These are phyloP conservation scores for Hypoxylon sp. DNA, from an alignment of 2,329 filamentous ascomycete genomes.

Conservation along the genomic window DNA sequence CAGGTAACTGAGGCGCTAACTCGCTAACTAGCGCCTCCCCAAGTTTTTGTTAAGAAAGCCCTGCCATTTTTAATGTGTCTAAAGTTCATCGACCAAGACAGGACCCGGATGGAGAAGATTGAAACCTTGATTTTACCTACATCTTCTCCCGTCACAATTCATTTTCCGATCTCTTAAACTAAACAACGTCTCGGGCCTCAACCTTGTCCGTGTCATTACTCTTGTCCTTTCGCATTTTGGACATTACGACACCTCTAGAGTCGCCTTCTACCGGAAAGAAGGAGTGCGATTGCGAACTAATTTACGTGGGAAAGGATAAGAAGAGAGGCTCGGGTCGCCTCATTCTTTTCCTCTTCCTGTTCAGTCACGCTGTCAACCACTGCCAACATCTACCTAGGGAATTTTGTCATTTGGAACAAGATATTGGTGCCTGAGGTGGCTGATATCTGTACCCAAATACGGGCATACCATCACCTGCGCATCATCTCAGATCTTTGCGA, in stretches of 20 bases:
- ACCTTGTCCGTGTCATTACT: conserved; percentile 9
- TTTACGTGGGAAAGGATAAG: neutral
- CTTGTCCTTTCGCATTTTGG: conserved; percentile 26
- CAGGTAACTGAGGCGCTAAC: conserved; percentile 39
- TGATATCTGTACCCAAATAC: conserved; percentile 34
- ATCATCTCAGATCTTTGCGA: conserved; percentile 43
- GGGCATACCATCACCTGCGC: conserved; percentile 29
- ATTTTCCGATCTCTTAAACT: conserved; percentile 25
- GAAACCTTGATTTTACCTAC: conserved; percentile 42
- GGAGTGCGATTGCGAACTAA: conserved; percentile 24
- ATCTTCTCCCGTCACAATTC: conserved; percentile 27
- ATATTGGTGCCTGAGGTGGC: conserved; percentile 39
- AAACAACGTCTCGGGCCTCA: conserved; percentile 26
- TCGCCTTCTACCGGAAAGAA: conserved; percentile 18
- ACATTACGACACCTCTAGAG: conserved; percentile 17
- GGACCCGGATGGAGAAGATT: conserved; percentile 31
- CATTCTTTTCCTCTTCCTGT: conserved; percentile 21
- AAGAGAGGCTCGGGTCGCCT: conserved; percentile 27
- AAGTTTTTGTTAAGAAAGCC: conserved; percentile 30
- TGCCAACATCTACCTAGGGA: conserved; percentile 8
- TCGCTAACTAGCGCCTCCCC: conserved; percentile 43
- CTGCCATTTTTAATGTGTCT: conserved; percentile 41
- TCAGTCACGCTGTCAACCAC: conserved; percentile 27
- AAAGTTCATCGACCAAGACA: conserved; percentile 34
- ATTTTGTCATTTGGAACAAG: conserved; percentile 12